These are phyloP conservation scores for Penicillium sp. DNA, from an alignment of 2,329 filamentous ascomycete species.

Conservation along the genomic window DNA sequence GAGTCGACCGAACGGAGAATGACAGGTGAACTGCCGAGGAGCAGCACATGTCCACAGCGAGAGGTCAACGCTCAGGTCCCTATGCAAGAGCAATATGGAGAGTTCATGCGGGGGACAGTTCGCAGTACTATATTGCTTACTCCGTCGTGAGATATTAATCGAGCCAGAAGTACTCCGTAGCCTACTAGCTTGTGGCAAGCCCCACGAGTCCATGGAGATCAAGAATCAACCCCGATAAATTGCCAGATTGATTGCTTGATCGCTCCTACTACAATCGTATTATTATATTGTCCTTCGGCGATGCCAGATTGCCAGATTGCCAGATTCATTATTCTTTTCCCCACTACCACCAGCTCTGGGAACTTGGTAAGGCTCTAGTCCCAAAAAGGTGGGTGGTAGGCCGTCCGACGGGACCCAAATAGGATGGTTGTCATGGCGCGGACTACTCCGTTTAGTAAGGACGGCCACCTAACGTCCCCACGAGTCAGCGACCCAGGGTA, in stretches of 20 bases:
- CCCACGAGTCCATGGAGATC: no score
- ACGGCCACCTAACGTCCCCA: no score
- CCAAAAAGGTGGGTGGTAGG: not conserved
- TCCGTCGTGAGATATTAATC: no score
- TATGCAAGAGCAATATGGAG: no score
- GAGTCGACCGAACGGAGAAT: not conserved
- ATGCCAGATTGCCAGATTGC: not conserved
- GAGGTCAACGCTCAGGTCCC: no score
- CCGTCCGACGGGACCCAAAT: not conserved
- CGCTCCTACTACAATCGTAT: no score
- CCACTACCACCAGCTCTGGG: not conserved
- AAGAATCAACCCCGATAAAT: no score
- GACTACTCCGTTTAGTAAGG: not conserved
- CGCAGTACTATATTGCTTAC: not conserved
- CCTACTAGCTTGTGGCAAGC: no score
- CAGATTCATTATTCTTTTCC: not conserved
- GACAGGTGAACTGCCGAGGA: conserved; percentile 1
- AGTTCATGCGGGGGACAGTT: no score
- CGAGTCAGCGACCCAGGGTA: no score
- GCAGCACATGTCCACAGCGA: not conserved
- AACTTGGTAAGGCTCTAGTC: conserved; percentile 1
- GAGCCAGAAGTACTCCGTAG: no score
- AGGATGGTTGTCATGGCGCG: not conserved
- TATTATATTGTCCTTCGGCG: not conserved
- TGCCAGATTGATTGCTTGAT: no score